Percentiles rank a stretch among this genome's conserved stretches.
These are phyloP conservation scores for Yarrowia yakushimensis DNA, from an alignment of 805 yeast species.

Conservation along the genomic window DNA sequence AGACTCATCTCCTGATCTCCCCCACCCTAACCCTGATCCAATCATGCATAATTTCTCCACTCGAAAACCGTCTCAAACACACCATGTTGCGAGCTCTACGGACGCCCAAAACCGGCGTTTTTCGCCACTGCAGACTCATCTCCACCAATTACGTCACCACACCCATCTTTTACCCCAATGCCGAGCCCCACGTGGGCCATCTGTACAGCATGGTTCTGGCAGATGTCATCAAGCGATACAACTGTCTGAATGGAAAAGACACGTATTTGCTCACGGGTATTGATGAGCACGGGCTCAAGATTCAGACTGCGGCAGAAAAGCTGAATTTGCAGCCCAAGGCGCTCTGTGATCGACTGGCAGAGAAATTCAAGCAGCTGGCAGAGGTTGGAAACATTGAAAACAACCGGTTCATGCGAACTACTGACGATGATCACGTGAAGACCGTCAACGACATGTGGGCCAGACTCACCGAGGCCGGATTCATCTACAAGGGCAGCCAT, in stretches of 20 bases:
- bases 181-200: conserved; percentile 92
- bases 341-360: conserved; percentile 69
- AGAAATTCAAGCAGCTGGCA: conserved; percentile 64
- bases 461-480: conserved; percentile 53
- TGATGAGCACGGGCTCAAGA: conserved; percentile 95
- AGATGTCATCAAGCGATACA: conserved; percentile 61
- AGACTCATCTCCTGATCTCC: background rate
- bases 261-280: conserved; percentile 72
- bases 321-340: conserved; percentile 53
- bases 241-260: background rate
- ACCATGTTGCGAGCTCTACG: background rate
- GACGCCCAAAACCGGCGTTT: background rate
- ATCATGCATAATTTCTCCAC: background rate
- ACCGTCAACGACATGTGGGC: conserved; percentile 74
- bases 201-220: conserved; percentile 80
- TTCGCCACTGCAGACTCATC: background rate
- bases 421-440: conserved; percentile 70
- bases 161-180: conserved; percentile 95
- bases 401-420: conserved; percentile 84
- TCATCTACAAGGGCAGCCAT: conserved; percentile 78
- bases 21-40: background rate
- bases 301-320: conserved; percentile 74
- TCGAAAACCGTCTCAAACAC: background rate
- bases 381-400: conserved; percentile 52
- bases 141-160: conserved; percentile 52